phyloP scores from a whole-genome alignment of 108 stramenopile species.

The Conticribra weissflogii region DNA sequence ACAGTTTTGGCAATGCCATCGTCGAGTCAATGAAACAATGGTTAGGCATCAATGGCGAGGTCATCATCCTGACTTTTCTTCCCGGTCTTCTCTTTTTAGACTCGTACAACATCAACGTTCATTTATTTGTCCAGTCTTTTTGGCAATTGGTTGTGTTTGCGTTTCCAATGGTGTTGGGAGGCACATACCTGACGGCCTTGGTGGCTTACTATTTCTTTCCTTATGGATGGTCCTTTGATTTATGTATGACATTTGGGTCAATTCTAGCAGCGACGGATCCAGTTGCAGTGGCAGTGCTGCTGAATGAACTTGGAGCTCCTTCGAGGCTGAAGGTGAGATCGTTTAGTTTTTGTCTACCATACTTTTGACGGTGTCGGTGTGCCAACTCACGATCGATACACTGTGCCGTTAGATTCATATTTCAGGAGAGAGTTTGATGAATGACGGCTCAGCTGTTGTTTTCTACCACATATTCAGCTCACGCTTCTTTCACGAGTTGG shows the following conservation, averaged over 20 bases:
- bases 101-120: conserved; percentile 70
- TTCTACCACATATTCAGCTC: conserved; percentile 65
- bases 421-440: conserved; percentile 45
- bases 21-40: conserved; percentile 55
- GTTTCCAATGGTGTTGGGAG: conserved; percentile 70
- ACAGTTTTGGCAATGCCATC: conserved; percentile 31
- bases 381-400: too few species aligned
- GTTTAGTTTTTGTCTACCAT: neutral
- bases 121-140: conserved; percentile 59
- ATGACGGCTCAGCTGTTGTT: conserved; percentile 86
- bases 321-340: conserved; percentile 63
- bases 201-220: conserved; percentile 45
- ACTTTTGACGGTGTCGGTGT: too few species aligned
- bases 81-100: conserved; percentile 89
- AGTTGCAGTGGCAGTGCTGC: conserved; percentile 35
- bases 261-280: conserved; percentile 77
- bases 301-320: conserved; percentile 68
- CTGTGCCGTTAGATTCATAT: conserved; percentile 30
- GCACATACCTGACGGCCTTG: conserved; percentile 39
- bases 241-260: conserved; percentile 54
- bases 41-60: conserved; percentile 66
- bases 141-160: conserved; percentile 82
- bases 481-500: conserved; percentile 26
- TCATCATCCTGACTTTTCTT: conserved; percentile 86
- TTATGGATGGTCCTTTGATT: conserved; percentile 46